Evolutionary conservation across 2,329 filamentous ascomycete species (phyloP), one percentile per base, ranked within the genome.

Genomic region (Claviceps fusiformis): DNA sequence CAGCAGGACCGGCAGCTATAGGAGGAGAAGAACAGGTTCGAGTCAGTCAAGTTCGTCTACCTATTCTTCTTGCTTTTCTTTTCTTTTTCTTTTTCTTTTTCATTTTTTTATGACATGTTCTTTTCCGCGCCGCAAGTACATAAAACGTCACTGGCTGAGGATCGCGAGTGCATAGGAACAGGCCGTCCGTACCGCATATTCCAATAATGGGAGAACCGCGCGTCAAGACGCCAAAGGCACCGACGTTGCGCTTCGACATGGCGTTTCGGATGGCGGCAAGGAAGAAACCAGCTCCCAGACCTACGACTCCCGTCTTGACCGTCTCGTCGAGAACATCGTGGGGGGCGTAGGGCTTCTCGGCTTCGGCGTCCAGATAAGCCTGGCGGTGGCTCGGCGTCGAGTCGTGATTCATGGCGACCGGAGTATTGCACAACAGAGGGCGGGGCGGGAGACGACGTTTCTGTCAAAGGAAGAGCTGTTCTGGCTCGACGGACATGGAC

Each of bases 221-320:
- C 50, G 87, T 87, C 68, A 97, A 84, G 65, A 95, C 79, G 62
- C 87, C 87, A 75, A 85, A 81, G 59, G 84, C 79, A 63, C 90
- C 89, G 61, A 93, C 76, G 70, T 95, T 95, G 68, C 82, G 79
- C 75, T 83, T 90, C 55, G 85, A 79, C 63, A 96, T 79, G 57
- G 90, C 89, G 75, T 95, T 97, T 75, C 91, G 87, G 61, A 95
- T 78, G 55, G 87, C 85, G 52, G 89, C 86, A 58, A 86, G 69
- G 70, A 89, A 78, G 67, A 87, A 73, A 63, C 90, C 90, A 57
- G 80, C 79, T 57, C 75, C 73, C 65, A 83, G 82, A 58, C 85
- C 83, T 63, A 89, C 71, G 60, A 83, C 65, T 45, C 79, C 80
- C 58, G 82, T 81, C 68, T 81, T 82, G 67, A 85, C 73, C 52